A percentile compares a stretch with the other conserved stretches of the same genome.
phyloP scores from a whole-genome alignment of 306 rosid species.

The cucumber (Cucumis sativus) region Cucumber_9930_V3 NC_026661.2:21293501-21294000 shows the following conservation, averaged over 20 bases:
- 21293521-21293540: not conserved
- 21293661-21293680: conserved; percentile 50
- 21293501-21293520: not conserved
- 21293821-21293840: conserved; percentile 52
- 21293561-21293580: conserved; percentile 50
- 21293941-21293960: not conserved
- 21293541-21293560: not conserved
- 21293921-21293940: conserved; percentile 52
- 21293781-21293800: conserved; percentile 56
- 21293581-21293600: conserved; percentile 62
- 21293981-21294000: not conserved
- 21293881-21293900: conserved; percentile 72
- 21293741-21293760: conserved; percentile 17
- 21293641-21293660: conserved; percentile 70
- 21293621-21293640: conserved; percentile 87
- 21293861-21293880: conserved; percentile 71
- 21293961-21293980: not conserved
- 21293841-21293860: conserved; percentile 33
- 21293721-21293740: not conserved
- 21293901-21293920: conserved; percentile 57
- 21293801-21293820: conserved; percentile 53
- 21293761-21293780: conserved; percentile 43
- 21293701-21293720: not conserved
- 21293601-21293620: conserved; percentile 87
- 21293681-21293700: not conserved